A percentile compares a stretch with the other conserved stretches of the same genome.
phyloP scores from a whole-genome alignment of 306 rosid species.

The Cucumis cinereus region DNA sequence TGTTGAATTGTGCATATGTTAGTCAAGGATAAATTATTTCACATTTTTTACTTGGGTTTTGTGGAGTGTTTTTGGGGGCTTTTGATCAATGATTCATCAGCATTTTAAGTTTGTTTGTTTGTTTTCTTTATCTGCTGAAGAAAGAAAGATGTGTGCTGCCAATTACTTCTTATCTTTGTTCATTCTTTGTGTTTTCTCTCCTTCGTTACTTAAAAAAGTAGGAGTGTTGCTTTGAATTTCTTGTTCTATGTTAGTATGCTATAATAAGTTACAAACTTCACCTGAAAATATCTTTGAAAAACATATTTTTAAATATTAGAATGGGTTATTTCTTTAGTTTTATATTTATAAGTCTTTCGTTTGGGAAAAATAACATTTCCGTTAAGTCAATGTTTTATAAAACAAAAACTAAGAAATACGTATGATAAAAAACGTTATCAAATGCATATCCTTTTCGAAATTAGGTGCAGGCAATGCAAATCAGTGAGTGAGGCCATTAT shows the following conservation, averaged over 20 bases:
- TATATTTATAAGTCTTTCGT: neutral
- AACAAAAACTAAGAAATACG: neutral
- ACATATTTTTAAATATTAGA: neutral
- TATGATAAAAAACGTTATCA: neutral
- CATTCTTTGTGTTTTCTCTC: neutral
- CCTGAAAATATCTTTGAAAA: neutral
- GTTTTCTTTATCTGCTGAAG: neutral
- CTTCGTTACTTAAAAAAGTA: neutral
- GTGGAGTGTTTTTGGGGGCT: neutral
- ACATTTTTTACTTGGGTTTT: neutral
- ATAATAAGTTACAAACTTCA: neutral
- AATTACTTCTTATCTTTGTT: neutral
- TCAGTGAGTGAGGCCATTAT: neutral
- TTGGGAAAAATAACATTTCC: neutral
- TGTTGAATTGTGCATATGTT: slow-evolving; percentile 2
- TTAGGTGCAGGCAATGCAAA: neutral
- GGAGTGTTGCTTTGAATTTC: neutral
- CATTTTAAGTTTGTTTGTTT: neutral
- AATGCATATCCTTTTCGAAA: neutral
- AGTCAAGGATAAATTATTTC: neutral
- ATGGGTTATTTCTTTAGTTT: neutral
- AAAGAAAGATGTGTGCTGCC: neutral
- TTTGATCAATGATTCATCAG: neutral
- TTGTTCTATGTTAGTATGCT: neutral
- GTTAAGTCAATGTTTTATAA: neutral